Conservation (phyloP, 192 early-diverging fungal genomes). For the Backusella tarrabulga region DNA sequence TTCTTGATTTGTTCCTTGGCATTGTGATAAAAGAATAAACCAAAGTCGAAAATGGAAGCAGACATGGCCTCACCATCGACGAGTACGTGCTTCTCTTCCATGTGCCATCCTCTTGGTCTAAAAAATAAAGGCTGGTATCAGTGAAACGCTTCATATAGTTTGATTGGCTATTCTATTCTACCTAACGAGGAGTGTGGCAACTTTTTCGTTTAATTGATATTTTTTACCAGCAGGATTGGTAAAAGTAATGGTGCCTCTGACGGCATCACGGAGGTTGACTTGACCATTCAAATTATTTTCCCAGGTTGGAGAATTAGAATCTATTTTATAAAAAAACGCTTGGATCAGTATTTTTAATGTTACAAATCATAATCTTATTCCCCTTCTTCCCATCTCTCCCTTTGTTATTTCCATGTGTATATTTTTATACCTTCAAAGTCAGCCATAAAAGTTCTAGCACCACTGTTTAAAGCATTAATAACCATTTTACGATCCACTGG, state of each 20-base stretch:
- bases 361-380: too few species aligned
- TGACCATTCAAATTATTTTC: constrained; percentile 86
- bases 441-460: constrained; percentile 92
- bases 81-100: constrained; percentile 93
- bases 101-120: constrained; percentile 96
- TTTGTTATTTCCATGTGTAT: neutral
- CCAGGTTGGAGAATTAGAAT: constrained; percentile 99
- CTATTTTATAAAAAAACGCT: constrained; percentile 34
- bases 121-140: neutral
- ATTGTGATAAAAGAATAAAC: constrained; percentile 98
- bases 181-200: constrained; percentile 89
- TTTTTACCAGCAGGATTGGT: constrained; percentile 88
- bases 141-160: too few species aligned
- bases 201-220: constrained; percentile 86
- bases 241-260: constrained; percentile 81
- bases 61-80: constrained; percentile 89
- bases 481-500: constrained; percentile 99
- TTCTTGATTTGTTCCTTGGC: constrained; percentile 74
- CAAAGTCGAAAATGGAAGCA: constrained; percentile 96
- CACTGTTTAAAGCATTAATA: constrained; percentile 96
- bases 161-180: constrained; percentile 23
- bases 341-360: neutral
- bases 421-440: constrained; percentile 77
- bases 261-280: constrained; percentile 91
- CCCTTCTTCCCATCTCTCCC: neutral